Conservation (phyloP, 2,329 filamentous ascomycete genomes). For the Pseudocercospora fuligena region DNA sequence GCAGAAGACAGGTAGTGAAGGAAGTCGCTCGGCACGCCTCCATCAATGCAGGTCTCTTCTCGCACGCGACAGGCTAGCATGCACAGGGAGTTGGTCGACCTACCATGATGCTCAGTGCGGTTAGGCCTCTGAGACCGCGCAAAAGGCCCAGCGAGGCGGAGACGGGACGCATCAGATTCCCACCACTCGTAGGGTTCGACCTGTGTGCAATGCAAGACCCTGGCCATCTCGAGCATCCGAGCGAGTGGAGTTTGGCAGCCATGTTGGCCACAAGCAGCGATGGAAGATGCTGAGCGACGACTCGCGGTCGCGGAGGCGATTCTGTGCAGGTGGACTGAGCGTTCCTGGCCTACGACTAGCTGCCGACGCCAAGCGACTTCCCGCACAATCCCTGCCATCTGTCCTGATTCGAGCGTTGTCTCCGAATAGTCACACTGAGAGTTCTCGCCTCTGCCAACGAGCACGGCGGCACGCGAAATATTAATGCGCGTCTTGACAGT, state of each 20-base stretch:
- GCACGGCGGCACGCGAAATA: no score
- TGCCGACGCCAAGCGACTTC: neutral
- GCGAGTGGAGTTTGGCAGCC: constrained; percentile 4
- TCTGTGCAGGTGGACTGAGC: neutral
- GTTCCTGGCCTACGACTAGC: constrained; percentile 9
- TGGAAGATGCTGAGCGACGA: neutral
- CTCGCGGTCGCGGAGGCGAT: constrained; percentile 7
- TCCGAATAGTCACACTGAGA: constrained; percentile 13
- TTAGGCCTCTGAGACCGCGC: constrained; percentile 20
- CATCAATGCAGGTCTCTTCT: constrained; percentile 12
- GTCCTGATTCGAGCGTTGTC: constrained; percentile 17
- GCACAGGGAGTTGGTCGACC: constrained; percentile 11
- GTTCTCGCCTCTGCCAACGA: neutral
- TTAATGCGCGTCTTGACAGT: no score
- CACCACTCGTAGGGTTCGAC: constrained; percentile 7
- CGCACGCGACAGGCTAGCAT: constrained; percentile 24
- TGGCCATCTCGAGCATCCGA: neutral
- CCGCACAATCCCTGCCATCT: neutral
- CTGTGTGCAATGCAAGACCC: constrained; percentile 1
- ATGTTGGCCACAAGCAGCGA: constrained; percentile 14
- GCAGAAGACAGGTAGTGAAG: constrained; percentile 14
- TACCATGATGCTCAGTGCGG: constrained; percentile 19
- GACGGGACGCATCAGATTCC: constrained; percentile 3
- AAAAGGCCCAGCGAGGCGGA: constrained; percentile 15
- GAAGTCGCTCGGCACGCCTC: constrained; percentile 3